Evolutionary conservation across 2,329 filamentous ascomycete species (phyloP), one percentile per base, ranked within the genome.

Genomic region (Claviceps citrina): DNA sequence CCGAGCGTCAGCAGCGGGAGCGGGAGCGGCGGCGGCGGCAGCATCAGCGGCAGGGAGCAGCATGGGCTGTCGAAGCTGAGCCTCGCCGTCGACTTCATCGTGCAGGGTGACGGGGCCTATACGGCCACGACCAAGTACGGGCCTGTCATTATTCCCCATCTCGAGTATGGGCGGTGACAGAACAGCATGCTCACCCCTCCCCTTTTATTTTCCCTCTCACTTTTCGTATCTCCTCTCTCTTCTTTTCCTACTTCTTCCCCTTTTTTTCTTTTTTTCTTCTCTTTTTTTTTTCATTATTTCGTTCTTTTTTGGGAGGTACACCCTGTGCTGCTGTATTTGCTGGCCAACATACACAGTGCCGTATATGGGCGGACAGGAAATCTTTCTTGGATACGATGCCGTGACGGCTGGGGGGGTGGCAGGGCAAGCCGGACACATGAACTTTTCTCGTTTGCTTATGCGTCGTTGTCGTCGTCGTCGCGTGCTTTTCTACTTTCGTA

Each of bases 41-140:
- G 58, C 46, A 30, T 54, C 43, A 51, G 48, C 37, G 53, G 58
- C 47, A 48, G 28, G 51, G 61, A 34, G 54, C 59, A 62, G 50
- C 59, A 66, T 40, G 65, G 73, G 2, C 51, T 78, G 42, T 68
- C 65, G 41, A 83, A 78, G 64, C 57, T 98, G 52, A 94, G 84
- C 61, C 64, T 98, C 33, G 91, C 89, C 1, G 84, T 93, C 2
- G 91, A 98, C 59, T 98, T 95, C 58, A 84, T 98, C 59, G 89
- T 98, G 18, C 91, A 98, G 61, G 86, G 84, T 1, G 89, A 95
- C 50, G 82, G 83, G 1, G 73, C 76, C 1, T 89, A 81, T 59
- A 81, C 76, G 30, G 71, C 73, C 47, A 84, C 91, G 36, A 87
- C 91, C 49, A 98, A 98, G 65, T 98, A 94, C 58, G 91, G 91